Evolutionary conservation across 2,329 filamentous ascomycete species (phyloP).

Genomic region (Penicillium sp.): DNA sequence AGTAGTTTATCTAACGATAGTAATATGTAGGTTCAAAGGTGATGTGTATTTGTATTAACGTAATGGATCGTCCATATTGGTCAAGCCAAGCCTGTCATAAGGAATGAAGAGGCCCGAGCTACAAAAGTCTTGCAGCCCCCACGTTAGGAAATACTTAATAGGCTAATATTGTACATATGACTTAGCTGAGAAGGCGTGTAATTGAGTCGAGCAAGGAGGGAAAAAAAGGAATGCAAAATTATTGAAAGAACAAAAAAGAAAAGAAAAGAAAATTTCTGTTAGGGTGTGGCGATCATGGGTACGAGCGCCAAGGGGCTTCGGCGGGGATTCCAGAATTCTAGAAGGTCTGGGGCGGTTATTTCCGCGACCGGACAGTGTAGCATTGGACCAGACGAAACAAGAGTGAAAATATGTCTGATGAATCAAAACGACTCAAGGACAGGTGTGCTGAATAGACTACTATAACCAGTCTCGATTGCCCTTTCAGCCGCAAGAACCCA

Average conservation of each 20-base stretch:
- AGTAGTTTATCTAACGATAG: neutral
- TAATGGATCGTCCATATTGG: neutral
- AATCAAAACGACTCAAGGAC: neutral
- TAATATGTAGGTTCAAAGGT: neutral
- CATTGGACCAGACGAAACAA: neutral
- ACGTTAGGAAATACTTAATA: neutral
- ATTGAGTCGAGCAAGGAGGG: neutral
- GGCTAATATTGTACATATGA: neutral
- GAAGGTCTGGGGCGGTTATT: conserved; percentile 18
- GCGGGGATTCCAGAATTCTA: conserved; percentile 30
- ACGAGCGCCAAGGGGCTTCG: conserved; percentile 21
- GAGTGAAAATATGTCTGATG: neutral
- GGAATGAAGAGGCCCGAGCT: neutral
- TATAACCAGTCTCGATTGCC: neutral
- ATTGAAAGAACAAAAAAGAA: neutral
- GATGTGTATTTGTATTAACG: neutral
- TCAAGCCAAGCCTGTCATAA: neutral
- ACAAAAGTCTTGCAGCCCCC: neutral
- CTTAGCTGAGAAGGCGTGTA: neutral
- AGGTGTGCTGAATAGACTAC: neutral
- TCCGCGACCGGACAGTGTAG: conserved; percentile 6
- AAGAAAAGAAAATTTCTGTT: conserved; percentile 6
- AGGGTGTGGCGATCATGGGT: conserved; percentile 31
- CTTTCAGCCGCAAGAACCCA: conserved; percentile 1
- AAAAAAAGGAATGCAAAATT: neutral